Percentiles rank a stretch among this genome's conserved stretches.
Conservation (phyloP, 495 filamentous ascomycete species). For the Talaromyces ruber region DNA sequence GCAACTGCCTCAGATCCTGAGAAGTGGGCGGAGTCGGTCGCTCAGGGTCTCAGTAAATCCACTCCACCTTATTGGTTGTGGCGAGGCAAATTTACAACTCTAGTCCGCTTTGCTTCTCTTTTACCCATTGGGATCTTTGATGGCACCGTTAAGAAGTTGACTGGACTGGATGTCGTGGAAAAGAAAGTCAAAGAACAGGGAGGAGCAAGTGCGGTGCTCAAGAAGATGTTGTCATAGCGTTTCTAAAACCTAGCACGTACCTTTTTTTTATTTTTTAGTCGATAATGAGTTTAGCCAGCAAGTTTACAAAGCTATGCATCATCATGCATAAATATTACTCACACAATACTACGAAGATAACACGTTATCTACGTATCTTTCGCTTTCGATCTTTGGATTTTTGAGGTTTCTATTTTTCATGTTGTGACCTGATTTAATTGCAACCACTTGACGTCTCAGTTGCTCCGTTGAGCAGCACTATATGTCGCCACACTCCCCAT, state of each 20-base stretch:
- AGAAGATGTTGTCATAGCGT: not conserved
- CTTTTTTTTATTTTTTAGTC: not conserved
- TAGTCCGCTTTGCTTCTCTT: constrained; percentile 13
- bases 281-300: too few relatives aligned
- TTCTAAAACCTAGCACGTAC: not conserved
- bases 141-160: constrained; percentile 18
- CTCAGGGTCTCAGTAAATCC: constrained; percentile 16
- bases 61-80: constrained; percentile 20
- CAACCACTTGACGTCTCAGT: too few relatives aligned
- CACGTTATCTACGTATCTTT: not conserved
- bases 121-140: constrained; percentile 23
- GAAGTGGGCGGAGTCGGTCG: constrained; percentile 19
- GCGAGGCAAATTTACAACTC: constrained; percentile 17
- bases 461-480: too few relatives aligned
- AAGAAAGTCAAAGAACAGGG: not conserved
- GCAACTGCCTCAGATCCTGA: constrained; percentile 14
- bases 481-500: too few relatives aligned
- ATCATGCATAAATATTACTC: not conserved
- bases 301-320: too few relatives aligned
- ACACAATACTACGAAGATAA: not conserved
- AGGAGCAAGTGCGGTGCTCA: not conserved
- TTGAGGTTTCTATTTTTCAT: too few relatives aligned
- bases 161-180: constrained; percentile 21
- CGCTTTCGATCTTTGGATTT: not conserved
- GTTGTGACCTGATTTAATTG: too few relatives aligned